Percentiles rank a stretch among this genome's conserved stretches.
Conservation (phyloP, 2,329 filamentous ascomycete genomes). For the Hawksworthiomyces lignivorus region DNA sequence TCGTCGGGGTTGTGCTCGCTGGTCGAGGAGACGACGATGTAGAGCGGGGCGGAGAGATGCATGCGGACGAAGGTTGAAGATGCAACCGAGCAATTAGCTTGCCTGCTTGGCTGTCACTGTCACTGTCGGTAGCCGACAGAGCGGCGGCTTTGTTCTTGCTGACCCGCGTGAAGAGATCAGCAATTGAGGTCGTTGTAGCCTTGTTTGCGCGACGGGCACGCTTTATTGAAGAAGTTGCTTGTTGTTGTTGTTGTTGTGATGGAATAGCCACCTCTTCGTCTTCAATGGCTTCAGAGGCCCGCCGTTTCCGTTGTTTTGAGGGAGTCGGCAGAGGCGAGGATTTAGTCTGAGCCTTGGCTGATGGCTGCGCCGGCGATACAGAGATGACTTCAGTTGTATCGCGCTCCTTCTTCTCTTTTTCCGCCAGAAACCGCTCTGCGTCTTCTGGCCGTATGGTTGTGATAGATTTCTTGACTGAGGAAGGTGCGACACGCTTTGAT, state of each 20-base stretch:
- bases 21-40: conserved; percentile 11
- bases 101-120: conserved; percentile 20
- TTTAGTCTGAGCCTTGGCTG: too few species aligned
- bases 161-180: conserved; percentile 10
- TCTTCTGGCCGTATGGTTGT: conserved; percentile 17
- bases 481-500: conserved; percentile 16
- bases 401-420: conserved; percentile 38
- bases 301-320: conserved; percentile 11
- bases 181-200: conserved; percentile 16
- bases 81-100: conserved; percentile 33
- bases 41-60: conserved; percentile 16
- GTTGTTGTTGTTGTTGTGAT: background rate
- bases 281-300: conserved; percentile 8
- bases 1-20: conserved; percentile 30
- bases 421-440: conserved; percentile 23
- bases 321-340: too few species aligned
- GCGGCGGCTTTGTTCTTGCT: background rate
- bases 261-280: background rate
- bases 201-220: conserved; percentile 9
- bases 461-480: conserved; percentile 9
- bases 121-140: background rate
- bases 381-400: conserved; percentile 9
- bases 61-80: conserved; percentile 23
- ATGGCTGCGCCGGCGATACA: too few species aligned
- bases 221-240: conserved; percentile 6